These are phyloP conservation scores for Vicia faba DNA, from an alignment of 306 rosid genomes.

Conservation along the genomic window DNA sequence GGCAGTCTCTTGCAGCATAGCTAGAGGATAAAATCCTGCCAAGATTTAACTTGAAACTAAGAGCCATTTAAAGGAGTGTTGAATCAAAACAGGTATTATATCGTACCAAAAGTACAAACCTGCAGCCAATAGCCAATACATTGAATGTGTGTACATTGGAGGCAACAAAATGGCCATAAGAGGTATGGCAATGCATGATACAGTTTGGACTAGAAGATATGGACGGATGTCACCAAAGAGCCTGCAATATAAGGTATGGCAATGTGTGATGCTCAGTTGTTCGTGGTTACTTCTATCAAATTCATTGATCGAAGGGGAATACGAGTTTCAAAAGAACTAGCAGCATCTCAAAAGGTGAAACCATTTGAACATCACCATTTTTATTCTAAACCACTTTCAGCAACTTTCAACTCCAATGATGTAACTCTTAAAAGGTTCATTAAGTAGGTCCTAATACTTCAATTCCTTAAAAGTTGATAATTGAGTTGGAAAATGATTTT, in stretches of 20 bases:
- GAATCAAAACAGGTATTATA: neutral
- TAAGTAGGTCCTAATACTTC: no score
- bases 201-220: constrained; percentile 71
- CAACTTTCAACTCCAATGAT: no score
- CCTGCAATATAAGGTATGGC: constrained; percentile 37
- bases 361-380: neutral
- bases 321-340: constrained; percentile 15
- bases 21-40: constrained; percentile 82
- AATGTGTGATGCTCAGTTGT: neutral
- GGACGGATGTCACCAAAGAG: constrained; percentile 91
- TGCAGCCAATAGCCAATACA: constrained; percentile 92
- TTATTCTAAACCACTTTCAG: no score
- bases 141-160: constrained; percentile 86
- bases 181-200: constrained; percentile 83
- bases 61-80: constrained; percentile 22
- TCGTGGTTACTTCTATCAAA: constrained; percentile 11
- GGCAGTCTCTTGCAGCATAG: constrained; percentile 75
- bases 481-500: neutral
- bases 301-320: constrained; percentile 3
- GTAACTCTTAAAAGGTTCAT: no score
- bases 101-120: constrained; percentile 51
- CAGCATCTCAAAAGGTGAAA: constrained; percentile 3
- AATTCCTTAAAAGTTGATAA: neutral
- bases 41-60: constrained; percentile 21
- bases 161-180: constrained; percentile 83